Evolutionary conservation across 1,284 basidiomycete species (phyloP).

Genomic region (Takashimella koratensis): DNA sequence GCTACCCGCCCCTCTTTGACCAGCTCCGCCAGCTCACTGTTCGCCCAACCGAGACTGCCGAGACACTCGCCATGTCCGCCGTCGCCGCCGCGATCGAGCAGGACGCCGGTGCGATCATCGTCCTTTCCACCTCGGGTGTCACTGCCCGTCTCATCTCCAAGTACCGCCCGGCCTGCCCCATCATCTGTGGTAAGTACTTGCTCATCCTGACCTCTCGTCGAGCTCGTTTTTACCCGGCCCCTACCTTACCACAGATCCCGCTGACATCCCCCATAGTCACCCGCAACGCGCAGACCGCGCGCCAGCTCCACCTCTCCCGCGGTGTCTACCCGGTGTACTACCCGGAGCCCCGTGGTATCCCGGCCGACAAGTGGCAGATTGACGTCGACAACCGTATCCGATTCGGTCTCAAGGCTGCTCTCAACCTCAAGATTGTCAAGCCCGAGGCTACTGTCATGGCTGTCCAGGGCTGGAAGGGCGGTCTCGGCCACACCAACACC

Average conservation of each 20-base stretch:
- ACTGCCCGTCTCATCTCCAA: constrained; percentile 96
- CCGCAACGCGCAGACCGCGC: constrained; percentile 89
- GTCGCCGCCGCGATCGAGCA: constrained; percentile 94
- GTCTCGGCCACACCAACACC: constrained; percentile 72
- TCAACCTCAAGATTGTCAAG: constrained; percentile 81
- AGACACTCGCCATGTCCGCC: constrained; percentile 90
- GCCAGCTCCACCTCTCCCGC: constrained; percentile 94
- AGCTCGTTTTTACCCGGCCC: neutral
- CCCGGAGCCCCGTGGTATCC: constrained; percentile 83
- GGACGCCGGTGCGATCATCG: constrained; percentile 87
- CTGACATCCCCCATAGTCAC: constrained; percentile 62
- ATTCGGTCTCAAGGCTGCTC: constrained; percentile 84
- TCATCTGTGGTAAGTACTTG: constrained; percentile 71
- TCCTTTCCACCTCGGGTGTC: constrained; percentile 88
- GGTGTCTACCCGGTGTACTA: constrained; percentile 97
- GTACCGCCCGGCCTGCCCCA: constrained; percentile 90
- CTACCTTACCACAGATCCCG: neutral
- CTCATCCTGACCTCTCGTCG: neutral
- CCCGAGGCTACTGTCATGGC: constrained; percentile 89
- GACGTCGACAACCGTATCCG: constrained; percentile 65
- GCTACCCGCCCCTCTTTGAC: constrained; percentile 87
- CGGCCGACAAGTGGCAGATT: constrained; percentile 90
- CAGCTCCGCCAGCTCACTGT: constrained; percentile 73
- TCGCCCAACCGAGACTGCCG: constrained; percentile 84
- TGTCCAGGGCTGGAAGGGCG: constrained; percentile 98